phyloP scores from a whole-genome alignment of 306 rosid genomes.

The Quillaja saponaria region DNA sequence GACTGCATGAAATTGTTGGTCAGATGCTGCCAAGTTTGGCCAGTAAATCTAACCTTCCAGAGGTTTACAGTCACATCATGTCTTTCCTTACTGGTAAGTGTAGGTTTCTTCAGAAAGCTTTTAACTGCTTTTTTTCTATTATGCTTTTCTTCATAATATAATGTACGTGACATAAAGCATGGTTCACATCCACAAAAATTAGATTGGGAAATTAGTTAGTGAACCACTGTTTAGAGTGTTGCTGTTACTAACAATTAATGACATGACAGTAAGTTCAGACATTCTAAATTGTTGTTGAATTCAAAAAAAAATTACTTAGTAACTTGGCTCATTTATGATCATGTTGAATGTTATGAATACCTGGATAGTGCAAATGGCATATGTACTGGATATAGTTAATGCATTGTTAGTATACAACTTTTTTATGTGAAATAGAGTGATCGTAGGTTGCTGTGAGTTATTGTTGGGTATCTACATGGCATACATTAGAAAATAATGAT shows the following conservation, averaged over 20 bases:
- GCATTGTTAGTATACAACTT: too few relatives aligned
- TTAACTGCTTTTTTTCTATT: conserved; percentile 4
- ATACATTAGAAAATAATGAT: too few relatives aligned
- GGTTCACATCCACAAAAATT: not conserved
- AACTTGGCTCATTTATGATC: too few relatives aligned
- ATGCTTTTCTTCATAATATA: not conserved
- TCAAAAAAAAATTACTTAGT: too few relatives aligned
- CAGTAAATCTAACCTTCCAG: conserved; percentile 67
- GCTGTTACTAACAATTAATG: not conserved
- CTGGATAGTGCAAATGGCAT: too few relatives aligned
- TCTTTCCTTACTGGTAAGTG: conserved; percentile 71
- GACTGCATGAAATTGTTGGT: conserved; percentile 69
- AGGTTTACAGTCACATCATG: conserved; percentile 73
- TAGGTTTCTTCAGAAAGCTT: conserved; percentile 10
- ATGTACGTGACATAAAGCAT: not conserved
- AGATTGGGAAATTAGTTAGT: not conserved
- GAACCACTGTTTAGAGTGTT: conserved; percentile 12
- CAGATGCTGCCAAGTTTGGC: conserved; percentile 66
- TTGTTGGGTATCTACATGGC: too few relatives aligned
- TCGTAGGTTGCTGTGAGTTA: too few relatives aligned
- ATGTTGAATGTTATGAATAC: too few relatives aligned
- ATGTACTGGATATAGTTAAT: too few relatives aligned
- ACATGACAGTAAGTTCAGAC: too few relatives aligned
- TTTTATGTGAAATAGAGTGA: too few relatives aligned
- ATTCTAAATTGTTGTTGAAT: too few relatives aligned